A percentile compares a stretch with the other conserved stretches of the same genome.
Evolutionary conservation across 805 yeast genomes (phyloP).

Genomic region (Wickerhamomyces bisporus): DNA sequence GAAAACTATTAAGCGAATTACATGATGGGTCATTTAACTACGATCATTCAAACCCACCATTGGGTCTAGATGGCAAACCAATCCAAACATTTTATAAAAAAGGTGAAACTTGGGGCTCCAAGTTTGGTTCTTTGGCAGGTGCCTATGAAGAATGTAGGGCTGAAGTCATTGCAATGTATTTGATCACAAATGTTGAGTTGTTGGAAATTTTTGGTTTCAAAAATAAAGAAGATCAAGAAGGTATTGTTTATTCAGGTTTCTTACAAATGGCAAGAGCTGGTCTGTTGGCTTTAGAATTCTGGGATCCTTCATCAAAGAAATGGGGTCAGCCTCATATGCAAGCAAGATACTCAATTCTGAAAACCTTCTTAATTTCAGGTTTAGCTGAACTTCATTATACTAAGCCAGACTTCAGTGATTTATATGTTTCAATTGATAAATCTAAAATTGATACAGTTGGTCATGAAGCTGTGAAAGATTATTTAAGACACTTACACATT

Average conservation of each 20-base stretch:
- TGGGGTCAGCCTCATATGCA: slow-evolving; percentile 98
- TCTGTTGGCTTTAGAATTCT: slow-evolving; percentile 71
- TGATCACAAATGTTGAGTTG: slow-evolving; percentile 63
- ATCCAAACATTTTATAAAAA: slow-evolving; percentile 65
- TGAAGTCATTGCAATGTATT: slow-evolving; percentile 80
- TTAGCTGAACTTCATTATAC: slow-evolving; percentile 51
- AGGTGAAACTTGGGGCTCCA: slow-evolving; percentile 88
- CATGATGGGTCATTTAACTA: slow-evolving; percentile 66
- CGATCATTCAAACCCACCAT: slow-evolving; percentile 57
- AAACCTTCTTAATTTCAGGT: slow-evolving; percentile 60
- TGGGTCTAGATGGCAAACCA: slow-evolving; percentile 55
- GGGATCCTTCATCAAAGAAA: slow-evolving; percentile 76
- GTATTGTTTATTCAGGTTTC: slow-evolving; percentile 61
- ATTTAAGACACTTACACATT: slow-evolving; percentile 66
- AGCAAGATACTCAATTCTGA: slow-evolving; percentile 82
- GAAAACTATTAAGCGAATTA: slow-evolving; percentile 64
- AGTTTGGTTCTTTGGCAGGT: slow-evolving; percentile 78
- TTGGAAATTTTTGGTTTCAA: slow-evolving; percentile 69
- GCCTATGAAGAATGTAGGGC: slow-evolving; percentile 93
- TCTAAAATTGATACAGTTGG: slow-evolving; percentile 64
- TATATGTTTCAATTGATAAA: slow-evolving; percentile 54
- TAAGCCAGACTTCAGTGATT: slow-evolving; percentile 48
- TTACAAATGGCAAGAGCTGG: slow-evolving; percentile 89
- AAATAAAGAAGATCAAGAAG: slow-evolving; percentile 52
- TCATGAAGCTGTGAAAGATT: slow-evolving; percentile 66